Conservation (phyloP, 2,329 filamentous ascomycete genomes). For the Hypoxylon sp. region DNA sequence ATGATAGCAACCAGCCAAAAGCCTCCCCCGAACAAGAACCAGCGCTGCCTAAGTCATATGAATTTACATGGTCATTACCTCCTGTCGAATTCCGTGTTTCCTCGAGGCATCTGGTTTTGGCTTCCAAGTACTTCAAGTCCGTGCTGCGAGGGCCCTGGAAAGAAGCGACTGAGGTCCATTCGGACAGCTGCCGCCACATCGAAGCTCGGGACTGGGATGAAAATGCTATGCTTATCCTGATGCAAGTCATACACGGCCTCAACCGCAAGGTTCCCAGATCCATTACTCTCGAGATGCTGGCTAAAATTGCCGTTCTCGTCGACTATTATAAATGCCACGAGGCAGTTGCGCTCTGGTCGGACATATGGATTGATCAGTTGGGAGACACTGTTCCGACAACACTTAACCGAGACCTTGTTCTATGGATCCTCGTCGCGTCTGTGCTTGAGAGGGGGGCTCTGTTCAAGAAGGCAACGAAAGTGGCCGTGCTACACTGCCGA, state of each 20-base stretch:
- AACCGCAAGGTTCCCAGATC: conserved; percentile 20
- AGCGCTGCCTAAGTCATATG: not conserved
- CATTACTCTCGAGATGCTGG: conserved; percentile 28
- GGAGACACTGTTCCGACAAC: not conserved
- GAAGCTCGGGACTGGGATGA: conserved; percentile 49
- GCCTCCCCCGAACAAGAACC: not conserved
- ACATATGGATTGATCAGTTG: conserved; percentile 3
- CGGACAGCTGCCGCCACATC: conserved; percentile 11
- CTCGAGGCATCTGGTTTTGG: conserved; percentile 40
- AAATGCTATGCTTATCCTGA: conserved; percentile 50
- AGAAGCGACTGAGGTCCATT: conserved; percentile 14
- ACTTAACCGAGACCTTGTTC: conserved; percentile 8
- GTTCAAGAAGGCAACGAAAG: not conserved
- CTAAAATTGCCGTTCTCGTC: conserved; percentile 37
- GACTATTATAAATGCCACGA: conserved; percentile 38
- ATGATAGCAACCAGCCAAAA: not conserved
- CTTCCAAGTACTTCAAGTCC: conserved; percentile 37
- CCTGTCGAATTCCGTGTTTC: conserved; percentile 29
- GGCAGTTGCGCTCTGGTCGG: conserved; percentile 3
- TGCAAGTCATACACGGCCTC: conserved; percentile 37
- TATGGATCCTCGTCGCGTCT: conserved; percentile 16
- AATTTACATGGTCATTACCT: conserved; percentile 1
- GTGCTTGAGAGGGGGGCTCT: conserved; percentile 1
- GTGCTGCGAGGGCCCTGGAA: conserved; percentile 33
- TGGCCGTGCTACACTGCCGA: conserved; percentile 1